Evolutionary conservation across 2,329 filamentous ascomycete species (phyloP).

Genomic region (Cordyceps fumosorosea): DNA sequence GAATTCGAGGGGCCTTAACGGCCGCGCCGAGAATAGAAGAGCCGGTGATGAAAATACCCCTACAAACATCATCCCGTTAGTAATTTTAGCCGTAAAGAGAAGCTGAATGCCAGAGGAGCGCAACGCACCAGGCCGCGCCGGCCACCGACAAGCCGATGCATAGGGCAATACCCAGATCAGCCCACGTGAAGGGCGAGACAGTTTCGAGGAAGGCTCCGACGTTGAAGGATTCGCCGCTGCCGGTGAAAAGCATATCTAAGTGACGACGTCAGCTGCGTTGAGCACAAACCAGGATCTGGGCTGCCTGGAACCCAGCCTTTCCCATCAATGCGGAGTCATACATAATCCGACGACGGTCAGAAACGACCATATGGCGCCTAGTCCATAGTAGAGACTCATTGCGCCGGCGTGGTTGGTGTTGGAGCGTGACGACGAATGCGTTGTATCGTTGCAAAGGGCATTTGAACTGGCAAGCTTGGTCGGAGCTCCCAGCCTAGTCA

Average conservation of each 20-base stretch:
- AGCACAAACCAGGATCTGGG: background rate
- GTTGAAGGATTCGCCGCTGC: constrained; percentile 93
- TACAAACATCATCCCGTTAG: constrained; percentile 32
- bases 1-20: constrained; percentile 93
- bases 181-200: constrained; percentile 92
- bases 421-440: constrained; percentile 18
- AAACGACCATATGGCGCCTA: constrained; percentile 61
- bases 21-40: constrained; percentile 95
- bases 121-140: constrained; percentile 79
- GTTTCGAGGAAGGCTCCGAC: constrained; percentile 92
- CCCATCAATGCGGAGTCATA: constrained; percentile 41
- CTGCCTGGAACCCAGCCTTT: background rate
- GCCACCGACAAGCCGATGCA: constrained; percentile 96
- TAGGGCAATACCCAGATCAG: constrained; percentile 79
- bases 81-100: constrained; percentile 4
- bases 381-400: constrained; percentile 70
- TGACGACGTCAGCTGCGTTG: constrained; percentile 9
- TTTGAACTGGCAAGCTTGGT: constrained; percentile 16
- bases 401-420: constrained; percentile 24
- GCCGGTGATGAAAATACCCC: constrained; percentile 98
- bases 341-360: constrained; percentile 70
- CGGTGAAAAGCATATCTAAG: constrained; percentile 96
- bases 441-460: constrained; percentile 16
- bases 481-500: constrained; percentile 16
- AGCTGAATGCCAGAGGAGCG: constrained; percentile 25